phyloP scores from a whole-genome alignment of 805 yeast species.

The Osmozyma mogii region DNA sequence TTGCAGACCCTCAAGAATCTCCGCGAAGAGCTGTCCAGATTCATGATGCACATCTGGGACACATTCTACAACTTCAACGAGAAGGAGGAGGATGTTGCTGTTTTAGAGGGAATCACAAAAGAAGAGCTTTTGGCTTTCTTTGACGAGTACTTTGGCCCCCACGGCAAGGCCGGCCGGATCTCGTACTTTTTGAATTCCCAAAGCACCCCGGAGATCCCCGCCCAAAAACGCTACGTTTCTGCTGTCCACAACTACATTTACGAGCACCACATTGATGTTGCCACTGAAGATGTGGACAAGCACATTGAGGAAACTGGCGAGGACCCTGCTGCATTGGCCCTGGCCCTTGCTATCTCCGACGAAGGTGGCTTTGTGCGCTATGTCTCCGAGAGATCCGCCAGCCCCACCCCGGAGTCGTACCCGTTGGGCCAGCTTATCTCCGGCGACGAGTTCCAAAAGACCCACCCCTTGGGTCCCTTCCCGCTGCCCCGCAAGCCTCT shows the following conservation, averaged over 20 bases:
- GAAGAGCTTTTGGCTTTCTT: slow-evolving; percentile 52
- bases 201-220: slow-evolving; percentile 12
- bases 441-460: slow-evolving; percentile 49
- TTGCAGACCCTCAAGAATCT: slow-evolving; percentile 69
- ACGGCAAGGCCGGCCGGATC: slow-evolving; percentile 13
- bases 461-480: slow-evolving; percentile 47
- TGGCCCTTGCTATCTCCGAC: not conserved
- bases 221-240: slow-evolving; percentile 15
- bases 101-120: slow-evolving; percentile 46
- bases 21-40: slow-evolving; percentile 62
- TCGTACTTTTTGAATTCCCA: slow-evolving; percentile 49
- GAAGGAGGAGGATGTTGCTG: slow-evolving; percentile 47
- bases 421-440: slow-evolving; percentile 43
- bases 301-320: slow-evolving; percentile 3
- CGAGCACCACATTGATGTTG: slow-evolving; percentile 15
- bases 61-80: slow-evolving; percentile 75
- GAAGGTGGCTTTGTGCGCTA: no score
- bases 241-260: slow-evolving; percentile 21
- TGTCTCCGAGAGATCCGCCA: slow-evolving; percentile 9
- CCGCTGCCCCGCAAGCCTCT: slow-evolving; percentile 43
- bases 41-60: slow-evolving; percentile 58
- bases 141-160: slow-evolving; percentile 29
- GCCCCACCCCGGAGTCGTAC: slow-evolving; percentile 31
- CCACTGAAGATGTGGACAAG: slow-evolving; percentile 18
- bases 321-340: not conserved